Conservation (phyloP, 179 eudicot genomes). For the Sideroxylon spinosum region DNA sequence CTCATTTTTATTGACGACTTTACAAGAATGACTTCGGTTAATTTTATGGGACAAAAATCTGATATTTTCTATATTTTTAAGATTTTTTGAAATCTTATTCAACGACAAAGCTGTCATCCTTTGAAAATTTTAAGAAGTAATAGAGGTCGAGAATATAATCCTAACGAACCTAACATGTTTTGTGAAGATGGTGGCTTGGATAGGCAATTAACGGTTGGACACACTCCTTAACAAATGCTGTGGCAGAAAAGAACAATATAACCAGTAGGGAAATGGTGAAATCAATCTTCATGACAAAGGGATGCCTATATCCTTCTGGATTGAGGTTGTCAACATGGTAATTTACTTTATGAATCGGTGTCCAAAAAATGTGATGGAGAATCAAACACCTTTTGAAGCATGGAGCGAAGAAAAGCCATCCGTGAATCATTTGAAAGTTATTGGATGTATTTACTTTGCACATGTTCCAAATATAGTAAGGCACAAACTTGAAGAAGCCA, state of each 20-base stretch:
- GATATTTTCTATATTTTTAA: conserved; percentile 5
- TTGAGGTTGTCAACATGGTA: not conserved
- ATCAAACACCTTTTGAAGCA: not conserved
- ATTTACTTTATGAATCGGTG: not conserved
- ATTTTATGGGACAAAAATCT: conserved; percentile 8
- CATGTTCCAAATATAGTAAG: not conserved
- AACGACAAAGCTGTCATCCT: not conserved
- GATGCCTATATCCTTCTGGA: not conserved
- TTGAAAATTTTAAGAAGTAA: conserved; percentile 2
- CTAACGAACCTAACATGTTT: not conserved
- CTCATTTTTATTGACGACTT: conserved; percentile 8
- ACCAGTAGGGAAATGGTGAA: not conserved
- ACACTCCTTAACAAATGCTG: not conserved
- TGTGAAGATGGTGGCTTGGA: conserved; percentile 7
- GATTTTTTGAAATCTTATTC: conserved; percentile 1
- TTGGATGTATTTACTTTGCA: conserved; percentile 14
- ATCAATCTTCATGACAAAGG: not conserved
- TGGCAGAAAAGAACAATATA: not conserved
- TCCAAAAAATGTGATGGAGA: not conserved
- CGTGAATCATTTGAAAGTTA: not conserved
- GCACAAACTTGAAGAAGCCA: not conserved
- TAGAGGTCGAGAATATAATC: not conserved
- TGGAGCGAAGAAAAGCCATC: not conserved
- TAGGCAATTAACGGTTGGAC: not conserved
- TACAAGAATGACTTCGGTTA: conserved; percentile 17